These are phyloP conservation scores for Penicillium sp. DNA, from an alignment of 2,329 filamentous ascomycete species.

Conservation along the genomic window DNA sequence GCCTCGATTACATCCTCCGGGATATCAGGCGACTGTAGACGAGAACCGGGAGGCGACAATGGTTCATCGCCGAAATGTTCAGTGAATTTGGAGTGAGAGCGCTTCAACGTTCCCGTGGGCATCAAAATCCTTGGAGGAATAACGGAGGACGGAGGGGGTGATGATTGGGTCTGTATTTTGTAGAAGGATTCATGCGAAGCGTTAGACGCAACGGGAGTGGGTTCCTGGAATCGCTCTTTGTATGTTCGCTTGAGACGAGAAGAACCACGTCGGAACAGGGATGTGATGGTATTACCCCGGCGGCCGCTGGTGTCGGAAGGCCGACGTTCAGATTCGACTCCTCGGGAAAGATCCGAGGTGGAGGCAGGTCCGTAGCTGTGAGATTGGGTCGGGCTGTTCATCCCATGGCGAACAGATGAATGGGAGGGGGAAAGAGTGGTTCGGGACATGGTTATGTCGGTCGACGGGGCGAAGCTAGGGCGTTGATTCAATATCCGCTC, in stretches of 20 bases:
- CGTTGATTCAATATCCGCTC: slow-evolving; percentile 28
- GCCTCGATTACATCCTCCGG: slow-evolving; percentile 34
- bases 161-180: slow-evolving; percentile 51
- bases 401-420: slow-evolving; percentile 46
- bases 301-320: slow-evolving; percentile 53
- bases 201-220: slow-evolving; percentile 80
- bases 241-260: slow-evolving; percentile 54
- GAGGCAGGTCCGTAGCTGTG: slow-evolving; percentile 52
- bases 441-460: slow-evolving; percentile 34
- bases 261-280: slow-evolving; percentile 68
- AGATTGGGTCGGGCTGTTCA: slow-evolving; percentile 52
- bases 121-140: slow-evolving; percentile 43
- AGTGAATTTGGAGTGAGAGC: slow-evolving; percentile 84
- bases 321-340: slow-evolving; percentile 52
- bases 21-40: slow-evolving; percentile 71
- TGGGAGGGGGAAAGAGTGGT: slow-evolving; percentile 35
- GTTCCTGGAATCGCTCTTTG: slow-evolving; percentile 47
- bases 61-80: slow-evolving; percentile 88
- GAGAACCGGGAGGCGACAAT: slow-evolving; percentile 78
- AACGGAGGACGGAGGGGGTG: slow-evolving; percentile 35
- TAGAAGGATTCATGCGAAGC: slow-evolving; percentile 84
- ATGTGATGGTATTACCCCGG: slow-evolving; percentile 57
- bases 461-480: slow-evolving; percentile 34
- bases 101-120: slow-evolving; percentile 60
- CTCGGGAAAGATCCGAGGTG: slow-evolving; percentile 52